Base-by-base conservation (phyloP, 2,329 filamentous ascomycete genomes). In the Sclerotinia spermophila region DNA sequence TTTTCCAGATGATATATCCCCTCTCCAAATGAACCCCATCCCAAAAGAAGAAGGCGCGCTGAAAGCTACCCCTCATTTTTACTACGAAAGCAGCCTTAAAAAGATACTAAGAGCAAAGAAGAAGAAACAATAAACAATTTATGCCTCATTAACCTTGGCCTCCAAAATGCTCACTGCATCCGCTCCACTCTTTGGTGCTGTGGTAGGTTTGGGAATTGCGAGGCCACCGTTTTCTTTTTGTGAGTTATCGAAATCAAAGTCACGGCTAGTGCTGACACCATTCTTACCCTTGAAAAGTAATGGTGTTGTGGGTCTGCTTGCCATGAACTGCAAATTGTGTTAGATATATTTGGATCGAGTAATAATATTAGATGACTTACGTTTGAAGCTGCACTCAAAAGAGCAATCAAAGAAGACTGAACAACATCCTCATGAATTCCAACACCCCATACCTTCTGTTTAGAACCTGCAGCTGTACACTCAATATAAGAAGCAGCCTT, bases 401-500 rank as follows among this genome's bases (percentile, higher is more conserved):
- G 84, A 71, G 94, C 94, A 79, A 94, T 92, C 78, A 97, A 86
- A 80, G 91, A 94, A 77, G 92, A 94, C 81, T 96, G 92, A 30
- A 96, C 93, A 72, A 96, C 93, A 83, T 97, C 95, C 80, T 95
- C 91, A 80, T 97, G 93, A 76, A 97, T 92, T 45, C 93, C 94
- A 10, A 97, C 91, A 76, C 94, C 94, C 93, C 94, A 97, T 3
- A 97, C 91, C 77, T 88, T 91, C 77, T 92, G 85, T 68, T 86
- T 86, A 73, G 85, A 90, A 61, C 87, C 88, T 5, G 86, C 82
- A 30, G 89, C 86, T 40, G 87, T 94, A 81, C 94, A 97, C 81
- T 97, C 92, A 74, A 98, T 97, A 79, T 96, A 98, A 2, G 94
- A 93, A 2, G 94, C 95, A n/a, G 95, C 95, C 84, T 96, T 96